Percentiles rank a stretch among this genome's conserved stretches.
phyloP scores from a whole-genome alignment of 495 filamentous ascomycete species.

The Tuber indicum region DNA sequence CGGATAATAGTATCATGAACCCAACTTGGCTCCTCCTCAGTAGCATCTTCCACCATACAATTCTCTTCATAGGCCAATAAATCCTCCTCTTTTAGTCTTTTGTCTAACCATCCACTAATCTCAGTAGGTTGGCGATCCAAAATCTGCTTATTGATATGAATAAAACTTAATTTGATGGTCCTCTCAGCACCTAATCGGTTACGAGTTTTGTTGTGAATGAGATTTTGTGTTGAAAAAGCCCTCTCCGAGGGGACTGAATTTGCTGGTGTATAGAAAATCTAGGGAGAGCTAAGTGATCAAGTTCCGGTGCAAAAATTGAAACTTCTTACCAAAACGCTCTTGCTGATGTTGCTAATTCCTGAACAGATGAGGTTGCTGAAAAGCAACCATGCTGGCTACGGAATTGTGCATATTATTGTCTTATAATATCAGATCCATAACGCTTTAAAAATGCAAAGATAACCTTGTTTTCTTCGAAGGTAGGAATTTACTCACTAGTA shows the following conservation, averaged over 20 bases:
- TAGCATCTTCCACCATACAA: not conserved
- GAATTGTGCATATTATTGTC: not conserved
- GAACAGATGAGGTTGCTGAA: not conserved
- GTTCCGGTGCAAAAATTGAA: not conserved
- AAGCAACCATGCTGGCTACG: not conserved
- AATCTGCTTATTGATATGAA: not conserved
- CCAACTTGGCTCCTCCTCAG: not conserved
- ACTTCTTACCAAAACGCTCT: not conserved
- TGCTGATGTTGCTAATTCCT: not conserved
- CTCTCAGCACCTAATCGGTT: not conserved
- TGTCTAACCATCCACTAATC: not conserved
- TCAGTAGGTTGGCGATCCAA: not conserved
- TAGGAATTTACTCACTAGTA: not conserved
- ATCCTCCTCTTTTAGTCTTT: too few species aligned
- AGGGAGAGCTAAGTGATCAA: not conserved
- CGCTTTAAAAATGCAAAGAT: not conserved
- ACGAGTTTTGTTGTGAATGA: not conserved
- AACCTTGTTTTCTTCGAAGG: not conserved
- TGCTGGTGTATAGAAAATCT: not conserved
- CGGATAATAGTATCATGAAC: not conserved
- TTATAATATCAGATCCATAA: not conserved
- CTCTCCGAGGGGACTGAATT: too few species aligned
- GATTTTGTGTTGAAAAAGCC: not conserved
- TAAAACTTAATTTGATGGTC: not conserved
- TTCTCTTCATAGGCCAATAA: not conserved